Conservation (phyloP, 495 filamentous ascomycete species). For the Durotheca rogersii region DNA sequence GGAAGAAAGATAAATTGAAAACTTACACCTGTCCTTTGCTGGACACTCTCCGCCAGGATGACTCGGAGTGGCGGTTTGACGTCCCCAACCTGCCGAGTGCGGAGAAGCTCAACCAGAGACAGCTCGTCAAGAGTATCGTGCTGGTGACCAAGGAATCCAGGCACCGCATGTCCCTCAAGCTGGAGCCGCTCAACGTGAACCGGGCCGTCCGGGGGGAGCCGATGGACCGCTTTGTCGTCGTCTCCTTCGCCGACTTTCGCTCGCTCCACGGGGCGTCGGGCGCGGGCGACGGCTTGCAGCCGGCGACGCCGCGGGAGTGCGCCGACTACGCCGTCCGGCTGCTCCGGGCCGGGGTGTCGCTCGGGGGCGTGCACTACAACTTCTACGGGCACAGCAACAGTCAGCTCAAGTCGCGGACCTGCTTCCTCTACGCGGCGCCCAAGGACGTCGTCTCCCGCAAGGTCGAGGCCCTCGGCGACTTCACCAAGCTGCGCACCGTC, state of each 20-base stretch:
- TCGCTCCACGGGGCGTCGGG: slow-evolving; percentile 21
- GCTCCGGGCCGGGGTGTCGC: slow-evolving; percentile 39
- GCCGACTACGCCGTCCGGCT: slow-evolving; percentile 45
- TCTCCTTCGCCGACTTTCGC: slow-evolving; percentile 47
- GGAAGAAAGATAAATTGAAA: slow-evolving; percentile 16
- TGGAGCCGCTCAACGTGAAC: slow-evolving; percentile 35
- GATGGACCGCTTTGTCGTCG: slow-evolving; percentile 37
- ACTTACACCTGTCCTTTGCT: slow-evolving; percentile 31
- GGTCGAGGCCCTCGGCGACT: slow-evolving; percentile 49
- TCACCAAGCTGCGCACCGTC: slow-evolving; percentile 53
- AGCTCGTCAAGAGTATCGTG: slow-evolving; percentile 39
- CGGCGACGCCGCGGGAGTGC: slow-evolving; percentile 41
- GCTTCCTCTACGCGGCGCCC: slow-evolving; percentile 46
- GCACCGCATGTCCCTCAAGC: slow-evolving; percentile 35
- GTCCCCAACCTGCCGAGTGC: slow-evolving; percentile 33
- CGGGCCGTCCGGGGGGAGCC: slow-evolving; percentile 36
- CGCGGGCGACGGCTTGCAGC: slow-evolving; percentile 22
- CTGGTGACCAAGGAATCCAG: slow-evolving; percentile 32
- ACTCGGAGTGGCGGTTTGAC: slow-evolving; percentile 36
- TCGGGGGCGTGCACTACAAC: slow-evolving; percentile 48
- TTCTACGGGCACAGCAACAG: slow-evolving; percentile 57
- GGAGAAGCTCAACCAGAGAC: slow-evolving; percentile 17
- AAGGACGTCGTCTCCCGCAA: slow-evolving; percentile 40
- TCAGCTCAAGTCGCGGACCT: slow-evolving; percentile 52
- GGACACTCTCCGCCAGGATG: slow-evolving; percentile 30